Base-by-base conservation (phyloP, 192 early-diverging fungal species). In the Chytriomyces sp. region DNA sequence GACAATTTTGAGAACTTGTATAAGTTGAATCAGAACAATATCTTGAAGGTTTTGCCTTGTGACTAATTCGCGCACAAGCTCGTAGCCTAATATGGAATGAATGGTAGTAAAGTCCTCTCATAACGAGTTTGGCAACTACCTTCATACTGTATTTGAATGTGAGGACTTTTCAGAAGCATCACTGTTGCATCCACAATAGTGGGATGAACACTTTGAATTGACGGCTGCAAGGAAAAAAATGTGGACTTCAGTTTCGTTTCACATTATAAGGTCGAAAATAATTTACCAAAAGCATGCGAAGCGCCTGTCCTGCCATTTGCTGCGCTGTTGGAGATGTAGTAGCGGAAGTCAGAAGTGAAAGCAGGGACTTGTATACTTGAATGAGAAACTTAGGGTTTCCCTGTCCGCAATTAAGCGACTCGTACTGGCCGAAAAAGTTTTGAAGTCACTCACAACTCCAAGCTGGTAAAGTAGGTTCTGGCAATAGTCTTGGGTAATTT, bases 71-170 rank as follows among this genome's bases (percentile, higher is more conserved):
- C 73, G 52, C 0, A 89, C 44, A 12, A 89, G 73, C 72, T 89
- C 87, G 64, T 80, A 89, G 0, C 84, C 84, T 85, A 54, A 8
- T 26, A 22, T 55, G 3, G 56, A 14, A 58, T 3, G 28, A 68
- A 76, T 77, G n/a, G 22, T 5, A 19, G 71, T 39, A 30, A n/a
- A n/a, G 31, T 41, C 26, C n/a, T 39, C 1, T 82, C 31, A 49
- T n/a, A 14, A 8, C 37, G 26, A 12, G 54, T 12, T 28, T 22
- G 25, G 39, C 14, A n/a, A 34, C 19, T 75, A 85, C 84, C 87
- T 78, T 89, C 87, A 61, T 89, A 86, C 59, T 89, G 87, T 41
- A 89, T 80, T 63, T 88, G 86, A 64, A 88, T 82, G 64, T 88
- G 83, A 22, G 81, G 78, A 40, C 66, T 81, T 52, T 84, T 85